Evolutionary conservation across 2,329 filamentous ascomycete genomes (phyloP), one percentile per base, ranked within the genome.

Genomic region (Ascochyta fabae): DNA sequence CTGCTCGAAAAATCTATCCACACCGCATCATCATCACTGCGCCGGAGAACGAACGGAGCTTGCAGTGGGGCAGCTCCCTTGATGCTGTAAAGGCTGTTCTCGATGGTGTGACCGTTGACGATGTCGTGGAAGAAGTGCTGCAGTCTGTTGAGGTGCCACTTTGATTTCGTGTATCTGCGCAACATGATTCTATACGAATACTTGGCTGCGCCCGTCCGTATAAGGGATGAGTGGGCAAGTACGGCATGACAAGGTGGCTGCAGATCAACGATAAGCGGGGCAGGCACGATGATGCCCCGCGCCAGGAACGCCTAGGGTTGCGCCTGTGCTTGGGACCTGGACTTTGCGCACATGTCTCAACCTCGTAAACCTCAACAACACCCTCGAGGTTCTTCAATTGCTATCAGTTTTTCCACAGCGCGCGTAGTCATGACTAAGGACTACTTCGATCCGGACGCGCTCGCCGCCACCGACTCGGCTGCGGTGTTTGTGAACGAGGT

Each of bases 1-100:
- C 95, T 5, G 88, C 89, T 2, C 86, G 86, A 58, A 98, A 98
- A 78, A 84, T 96, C 23, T 99, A 96, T 70, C 82, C 89, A 16
- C 95, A 99, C 77, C 88, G 92, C 8, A 86, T 99, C 29, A 76
- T 84, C 13, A 83, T 97, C 51, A 86, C 89, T 0, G 76, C 78
- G 1, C 83, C 91, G 1, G 83, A 86, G 58, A 85, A 87, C 53
- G 95, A 98, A 78, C 83, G 92, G 43, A 97, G 92, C 72, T 84
- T 96, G 80, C 91, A 96, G 73, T 99, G 96, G 87, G 95, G 95
- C 0, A 97, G 94, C 73, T 87, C 89, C 48, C 64, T 89, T 0
- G 81, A 83, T 27, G 89, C 90, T 4, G 85, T 97, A 1, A 81
- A 84, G 60, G 81, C 83, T 15, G 64, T 92, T 44, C 76, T 97